Evolutionary conservation across 257 asterid species (phyloP).

Genomic region (Gentiana macrophylla): DNA sequence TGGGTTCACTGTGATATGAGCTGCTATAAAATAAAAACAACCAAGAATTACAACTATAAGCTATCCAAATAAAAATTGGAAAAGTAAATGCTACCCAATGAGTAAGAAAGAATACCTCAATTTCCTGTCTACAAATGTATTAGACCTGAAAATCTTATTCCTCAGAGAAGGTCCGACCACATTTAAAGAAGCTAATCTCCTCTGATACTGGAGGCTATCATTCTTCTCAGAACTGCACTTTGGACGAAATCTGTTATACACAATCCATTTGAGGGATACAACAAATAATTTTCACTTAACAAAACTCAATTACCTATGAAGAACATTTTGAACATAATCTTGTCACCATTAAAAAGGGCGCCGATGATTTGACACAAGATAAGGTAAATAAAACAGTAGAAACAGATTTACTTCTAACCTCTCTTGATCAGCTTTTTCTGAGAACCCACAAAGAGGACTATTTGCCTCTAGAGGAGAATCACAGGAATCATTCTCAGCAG

Average conservation of each 20-base stretch:
- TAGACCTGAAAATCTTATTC: constrained; percentile 6
- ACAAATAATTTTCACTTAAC: constrained; percentile 6
- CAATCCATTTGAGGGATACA: constrained; percentile 1
- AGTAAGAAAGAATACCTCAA: constrained; percentile 9
- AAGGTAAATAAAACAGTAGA: neutral
- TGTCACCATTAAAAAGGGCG: neutral
- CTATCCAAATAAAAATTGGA: neutral
- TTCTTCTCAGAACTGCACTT: constrained; percentile 15
- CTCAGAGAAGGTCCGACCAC: constrained; percentile 18
- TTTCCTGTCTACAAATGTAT: constrained; percentile 9
- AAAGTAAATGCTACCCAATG: neutral
- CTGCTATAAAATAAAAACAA: constrained; percentile 37
- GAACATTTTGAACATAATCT: neutral
- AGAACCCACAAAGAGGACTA: constrained; percentile 57
- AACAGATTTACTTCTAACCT: constrained; percentile 36
- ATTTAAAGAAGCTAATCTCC: constrained; percentile 16
- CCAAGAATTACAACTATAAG: constrained; percentile 7
- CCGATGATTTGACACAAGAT: neutral
- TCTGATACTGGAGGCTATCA: constrained; percentile 13
- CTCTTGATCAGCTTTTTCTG: constrained; percentile 56
- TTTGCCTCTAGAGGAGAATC: constrained; percentile 79
- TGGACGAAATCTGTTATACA: neutral
- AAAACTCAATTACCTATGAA: no score
- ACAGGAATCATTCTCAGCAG: constrained; percentile 55
- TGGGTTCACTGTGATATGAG: constrained; percentile 60